A percentile compares a stretch with the other conserved stretches of the same genome.
Evolutionary conservation across 345 rosid species (phyloP).

Genomic region (Populus ilicifolia): DNA sequence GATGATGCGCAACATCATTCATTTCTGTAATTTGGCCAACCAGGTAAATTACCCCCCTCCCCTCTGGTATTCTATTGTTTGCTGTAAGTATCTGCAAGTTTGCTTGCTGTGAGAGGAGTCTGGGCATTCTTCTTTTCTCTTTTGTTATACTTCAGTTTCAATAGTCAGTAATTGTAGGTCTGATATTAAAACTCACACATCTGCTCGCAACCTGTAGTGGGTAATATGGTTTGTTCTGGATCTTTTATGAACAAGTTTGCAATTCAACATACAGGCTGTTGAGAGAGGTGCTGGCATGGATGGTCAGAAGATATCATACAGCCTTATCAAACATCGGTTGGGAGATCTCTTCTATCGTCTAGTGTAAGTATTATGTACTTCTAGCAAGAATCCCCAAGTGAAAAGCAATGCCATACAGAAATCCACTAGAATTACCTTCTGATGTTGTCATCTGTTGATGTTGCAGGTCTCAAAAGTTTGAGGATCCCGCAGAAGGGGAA

Average conservation of each 20-base stretch:
- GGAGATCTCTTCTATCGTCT: conserved; percentile 95
- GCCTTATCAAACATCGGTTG: conserved; percentile 86
- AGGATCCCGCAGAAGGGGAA: conserved; percentile 99
- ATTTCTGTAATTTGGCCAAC: conserved; percentile 89
- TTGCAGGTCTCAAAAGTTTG: conserved; percentile 90
- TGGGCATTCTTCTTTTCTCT: neutral
- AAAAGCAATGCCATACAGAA: too few species aligned
- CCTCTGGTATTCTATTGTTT: neutral
- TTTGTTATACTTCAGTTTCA: neutral
- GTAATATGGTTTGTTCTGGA: neutral
- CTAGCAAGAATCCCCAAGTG: neutral
- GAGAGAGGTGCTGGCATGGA: conserved; percentile 99
- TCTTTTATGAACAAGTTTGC: neutral
- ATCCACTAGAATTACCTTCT: neutral
- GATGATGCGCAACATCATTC: conserved; percentile 99
- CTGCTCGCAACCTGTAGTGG: neutral
- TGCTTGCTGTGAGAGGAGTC: neutral
- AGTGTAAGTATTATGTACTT: conserved; percentile 50
- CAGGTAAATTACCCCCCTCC: conserved; percentile 48
- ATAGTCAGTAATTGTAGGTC: neutral
- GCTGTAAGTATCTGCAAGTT: neutral
- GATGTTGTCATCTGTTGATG: neutral
- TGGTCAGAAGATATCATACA: conserved; percentile 92
- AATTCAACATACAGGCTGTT: conserved; percentile 60
- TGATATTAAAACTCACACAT: neutral